Evolutionary conservation across 2,329 filamentous ascomycete genomes (phyloP).

Genomic region (Aspergillus pseudonomiae): DNA sequence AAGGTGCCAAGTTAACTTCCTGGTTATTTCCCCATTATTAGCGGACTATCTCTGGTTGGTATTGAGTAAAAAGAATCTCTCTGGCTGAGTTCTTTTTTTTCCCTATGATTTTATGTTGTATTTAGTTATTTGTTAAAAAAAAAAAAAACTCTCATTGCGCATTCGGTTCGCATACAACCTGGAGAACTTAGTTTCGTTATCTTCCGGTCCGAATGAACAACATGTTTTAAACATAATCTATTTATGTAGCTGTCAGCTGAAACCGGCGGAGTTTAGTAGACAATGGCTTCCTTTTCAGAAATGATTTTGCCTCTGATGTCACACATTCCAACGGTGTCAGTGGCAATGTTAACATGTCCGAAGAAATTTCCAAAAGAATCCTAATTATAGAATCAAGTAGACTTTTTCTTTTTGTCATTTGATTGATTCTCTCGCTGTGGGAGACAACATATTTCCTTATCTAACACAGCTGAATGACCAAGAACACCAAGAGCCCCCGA

Average conservation of each 20-base stretch:
- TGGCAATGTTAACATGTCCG: neutral
- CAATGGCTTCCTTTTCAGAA: neutral
- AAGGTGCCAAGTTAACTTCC: neutral
- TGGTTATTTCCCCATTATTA: neutral
- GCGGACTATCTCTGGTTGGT: neutral
- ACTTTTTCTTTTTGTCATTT: neutral
- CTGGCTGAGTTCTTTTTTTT: neutral
- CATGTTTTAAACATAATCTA: conserved; percentile 1
- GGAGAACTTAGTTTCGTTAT: neutral
- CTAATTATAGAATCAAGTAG: conserved; percentile 1
- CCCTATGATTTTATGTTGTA: too few species aligned
- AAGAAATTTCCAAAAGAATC: neutral
- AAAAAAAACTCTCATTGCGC: too few species aligned
- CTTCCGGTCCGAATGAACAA: neutral
- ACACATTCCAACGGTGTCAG: conserved; percentile 3
- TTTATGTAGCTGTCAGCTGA: neutral
- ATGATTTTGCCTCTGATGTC: neutral
- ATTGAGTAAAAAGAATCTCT: neutral
- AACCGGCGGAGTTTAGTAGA: neutral
- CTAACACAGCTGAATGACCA: neutral
- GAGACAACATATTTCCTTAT: neutral
- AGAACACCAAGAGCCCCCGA: neutral
- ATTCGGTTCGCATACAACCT: neutral
- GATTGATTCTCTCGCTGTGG: neutral
- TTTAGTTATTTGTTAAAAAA: too few species aligned